Base-by-base conservation (phyloP, 331 rosid genomes). In the Phaseolus coccineus region DNA sequence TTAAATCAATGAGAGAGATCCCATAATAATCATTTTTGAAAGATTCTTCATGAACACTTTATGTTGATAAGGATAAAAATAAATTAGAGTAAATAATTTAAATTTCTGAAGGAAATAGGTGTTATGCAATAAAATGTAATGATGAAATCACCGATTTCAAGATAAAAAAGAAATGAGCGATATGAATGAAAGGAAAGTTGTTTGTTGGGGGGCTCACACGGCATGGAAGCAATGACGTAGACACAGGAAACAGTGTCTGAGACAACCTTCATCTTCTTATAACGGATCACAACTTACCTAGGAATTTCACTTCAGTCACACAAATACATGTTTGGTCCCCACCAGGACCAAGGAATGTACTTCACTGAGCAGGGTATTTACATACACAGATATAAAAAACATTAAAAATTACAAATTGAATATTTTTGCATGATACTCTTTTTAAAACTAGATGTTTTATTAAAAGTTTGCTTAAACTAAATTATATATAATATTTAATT, bases 331-430 rank as follows among this genome's bases (percentile, higher is more conserved):
- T 6, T 6, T 19, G 30, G 39, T 58, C 65, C 68, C 44, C 0
- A 62, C 12, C 66, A 59, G 64, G 64, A 57, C 64, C 69, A 15
- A 33, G 46, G 69, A 31, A 62, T 62, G 6, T 62, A 62, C 25
- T 62, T 6, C 10, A 40, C 42, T 67, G 28, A 4, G 15, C 3
- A 24, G 7, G 0, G 1, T 14, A 48, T 14, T 35, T 5, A 35
- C 7, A 35, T 5, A 35, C 1, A 1, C 5, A 35, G 6, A 35
- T 35, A 5, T 35, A 35, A 35, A 5, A 35, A 35, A 0, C 39
- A 35, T 5, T 35, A 35, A 35, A 35, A 35, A 35, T 35, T 35
- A 19, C 22, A 19, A 19, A 19, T 19, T 19, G 22, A 19, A 19
- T 19, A 19, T 19, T 19, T 19, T 19, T 19, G 22, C 22, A 19